Conservation (phyloP, 2,329 filamentous ascomycete species). For the Metarhizium sp. region DNA sequence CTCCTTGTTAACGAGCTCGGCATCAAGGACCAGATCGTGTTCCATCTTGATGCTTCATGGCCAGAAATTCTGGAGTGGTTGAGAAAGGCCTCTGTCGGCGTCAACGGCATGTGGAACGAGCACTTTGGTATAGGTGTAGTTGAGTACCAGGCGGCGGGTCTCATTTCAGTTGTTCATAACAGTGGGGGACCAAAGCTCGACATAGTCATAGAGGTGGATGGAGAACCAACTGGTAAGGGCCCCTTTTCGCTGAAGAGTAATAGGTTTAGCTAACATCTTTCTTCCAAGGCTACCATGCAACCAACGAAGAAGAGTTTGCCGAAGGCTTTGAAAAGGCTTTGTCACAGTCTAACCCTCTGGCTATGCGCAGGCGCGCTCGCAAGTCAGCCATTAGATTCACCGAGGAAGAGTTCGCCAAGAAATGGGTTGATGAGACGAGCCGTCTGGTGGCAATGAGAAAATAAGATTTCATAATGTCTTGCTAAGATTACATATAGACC, state of each 20-base stretch:
- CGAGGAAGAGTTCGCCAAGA: conserved; percentile 71
- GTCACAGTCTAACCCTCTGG: conserved; percentile 59
- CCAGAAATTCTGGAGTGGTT: conserved; percentile 76
- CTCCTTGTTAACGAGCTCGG: conserved; percentile 78
- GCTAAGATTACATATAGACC: conserved; percentile 16
- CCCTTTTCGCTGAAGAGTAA: background rate
- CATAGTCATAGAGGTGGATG: conserved; percentile 77
- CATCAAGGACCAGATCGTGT: conserved; percentile 76
- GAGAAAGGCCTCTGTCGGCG: conserved; percentile 67
- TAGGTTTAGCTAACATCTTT: background rate
- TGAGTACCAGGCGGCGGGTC: conserved; percentile 90
- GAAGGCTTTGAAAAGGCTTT: conserved; percentile 71
- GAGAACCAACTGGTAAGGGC: conserved; percentile 62
- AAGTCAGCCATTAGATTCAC: conserved; percentile 76
- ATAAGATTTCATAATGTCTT: conserved; percentile 12
- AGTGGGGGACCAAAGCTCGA: conserved; percentile 89
- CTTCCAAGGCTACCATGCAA: conserved; percentile 68
- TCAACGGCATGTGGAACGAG: conserved; percentile 99
- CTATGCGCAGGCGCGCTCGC: conserved; percentile 67
- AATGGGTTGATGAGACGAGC: conserved; percentile 70
- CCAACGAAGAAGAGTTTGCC: conserved; percentile 70
- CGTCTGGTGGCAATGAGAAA: conserved; percentile 48
- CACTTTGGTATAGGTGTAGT: conserved; percentile 98
- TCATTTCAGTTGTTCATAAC: conserved; percentile 88
- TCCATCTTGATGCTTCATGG: conserved; percentile 86